Conservation (phyloP, 352 stramenopile species). For the Phytopythium aichiense region DNA sequence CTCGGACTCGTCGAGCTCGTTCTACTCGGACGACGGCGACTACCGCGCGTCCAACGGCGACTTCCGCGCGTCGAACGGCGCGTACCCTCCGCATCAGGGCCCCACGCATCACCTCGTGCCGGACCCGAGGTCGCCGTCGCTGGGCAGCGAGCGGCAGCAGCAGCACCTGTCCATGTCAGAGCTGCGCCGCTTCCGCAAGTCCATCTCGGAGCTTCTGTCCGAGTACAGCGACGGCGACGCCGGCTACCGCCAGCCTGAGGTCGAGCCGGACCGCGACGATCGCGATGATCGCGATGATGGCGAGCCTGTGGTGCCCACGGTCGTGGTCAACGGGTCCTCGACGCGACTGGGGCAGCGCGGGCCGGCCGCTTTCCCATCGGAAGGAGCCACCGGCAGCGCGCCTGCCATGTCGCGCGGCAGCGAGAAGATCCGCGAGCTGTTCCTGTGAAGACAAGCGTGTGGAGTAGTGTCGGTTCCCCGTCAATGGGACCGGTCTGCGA, state of each 20-base stretch:
- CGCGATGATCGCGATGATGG: constrained; percentile 9
- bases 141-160: constrained; percentile 2
- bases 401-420: constrained; percentile 14
- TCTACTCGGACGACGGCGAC: constrained; percentile 25
- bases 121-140: constrained; percentile 4
- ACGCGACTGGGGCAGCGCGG: constrained; percentile 5
- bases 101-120: constrained; percentile 13
- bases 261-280: constrained; percentile 30
- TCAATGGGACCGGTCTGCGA: neutral
- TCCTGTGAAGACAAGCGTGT: constrained; percentile 12
- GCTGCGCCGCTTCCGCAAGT: constrained; percentile 40
- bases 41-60: constrained; percentile 13
- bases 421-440: constrained; percentile 30
- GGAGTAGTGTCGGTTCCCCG: neutral
- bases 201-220: constrained; percentile 57
- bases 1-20: constrained; percentile 28
- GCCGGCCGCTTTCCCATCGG: constrained; percentile 13
- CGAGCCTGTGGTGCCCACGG: constrained; percentile 2
- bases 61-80: constrained; percentile 10
- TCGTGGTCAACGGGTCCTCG: constrained; percentile 2
- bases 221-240: constrained; percentile 40
- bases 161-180: constrained; percentile 19
- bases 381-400: constrained; percentile 12
- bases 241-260: constrained; percentile 22
- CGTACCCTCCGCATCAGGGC: constrained; percentile 15